Conservation (phyloP, 495 filamentous ascomycete genomes). For the Hypoxylon lienhwacheense region DNA sequence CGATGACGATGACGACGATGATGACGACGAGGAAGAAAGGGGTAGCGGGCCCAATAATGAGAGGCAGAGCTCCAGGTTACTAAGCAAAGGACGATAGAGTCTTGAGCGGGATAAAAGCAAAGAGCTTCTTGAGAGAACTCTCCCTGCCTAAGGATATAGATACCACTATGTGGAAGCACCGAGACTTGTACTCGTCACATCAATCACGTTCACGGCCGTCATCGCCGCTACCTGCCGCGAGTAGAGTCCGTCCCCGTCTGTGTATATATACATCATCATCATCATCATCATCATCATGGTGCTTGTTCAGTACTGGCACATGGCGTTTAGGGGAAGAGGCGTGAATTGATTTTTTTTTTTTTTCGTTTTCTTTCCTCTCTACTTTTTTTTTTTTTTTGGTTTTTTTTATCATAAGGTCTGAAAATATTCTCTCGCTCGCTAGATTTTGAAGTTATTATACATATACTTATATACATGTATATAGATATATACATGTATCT, state of each 20-base stretch:
- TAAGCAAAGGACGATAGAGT: conserved; percentile 20
- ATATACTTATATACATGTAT: too few relatives aligned
- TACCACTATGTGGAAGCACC: too few relatives aligned
- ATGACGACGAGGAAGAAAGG: conserved; percentile 8
- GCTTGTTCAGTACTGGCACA: conserved; percentile 27
- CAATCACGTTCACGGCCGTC: too few relatives aligned
- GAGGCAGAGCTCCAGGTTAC: conserved; percentile 23
- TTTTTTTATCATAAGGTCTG: neutral
- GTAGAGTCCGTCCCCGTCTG: neutral
- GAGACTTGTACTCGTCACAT: too few relatives aligned
- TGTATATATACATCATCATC: conserved; percentile 19
- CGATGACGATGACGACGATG: conserved; percentile 18
- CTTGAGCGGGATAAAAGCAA: conserved; percentile 2
- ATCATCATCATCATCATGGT: too few relatives aligned
- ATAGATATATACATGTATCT: too few relatives aligned
- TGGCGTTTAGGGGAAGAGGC: conserved; percentile 25
- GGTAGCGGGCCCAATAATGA: neutral
- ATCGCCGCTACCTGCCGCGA: neutral
- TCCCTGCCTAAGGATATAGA: too few relatives aligned
- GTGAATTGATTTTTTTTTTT: conserved; percentile 12
- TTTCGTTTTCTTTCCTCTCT: neutral
- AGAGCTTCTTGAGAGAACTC: neutral
- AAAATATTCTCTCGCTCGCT: too few relatives aligned
- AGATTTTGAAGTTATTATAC: too few relatives aligned
- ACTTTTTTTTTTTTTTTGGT: neutral